Evolutionary conservation across 208 protist genomes (phyloP), one percentile per base, ranked within the genome.

Genomic region (Trypanosoma rangeli): DNA sequence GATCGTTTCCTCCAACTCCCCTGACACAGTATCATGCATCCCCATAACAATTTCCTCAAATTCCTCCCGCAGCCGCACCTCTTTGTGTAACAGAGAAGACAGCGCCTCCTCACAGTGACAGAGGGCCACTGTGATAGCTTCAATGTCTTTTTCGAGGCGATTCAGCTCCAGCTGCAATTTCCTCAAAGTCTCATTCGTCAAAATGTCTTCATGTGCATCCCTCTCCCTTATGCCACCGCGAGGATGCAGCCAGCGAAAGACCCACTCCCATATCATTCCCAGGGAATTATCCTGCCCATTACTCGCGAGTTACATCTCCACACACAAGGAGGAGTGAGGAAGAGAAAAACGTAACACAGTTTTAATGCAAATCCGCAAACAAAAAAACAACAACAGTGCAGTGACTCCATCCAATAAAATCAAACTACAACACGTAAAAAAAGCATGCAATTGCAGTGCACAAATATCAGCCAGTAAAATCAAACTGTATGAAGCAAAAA

Each of bases 41-140:
- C 44, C 48, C 68, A 73, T 73, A 28, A 66, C 5, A 2, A 68
- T 31, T 33, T 9, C 52, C 42, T 74, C 69, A 24, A 74, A 31
- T 10, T 29, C 69, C 35, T 74, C 61, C n/a, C 62, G 46, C 18
- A 74, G 31, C 24, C 29, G 28, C 42, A 67, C 4, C 33, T 68
- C 69, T 29, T 68, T 74, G 48, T 50, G 22, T 2, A 55, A 46
- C 15, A 74, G n/a, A 0, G 42, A 28, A 49, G 22, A 33, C 7
- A 74, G 29, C 18, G 62, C 31, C 18, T 68, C 54, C 28, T 64
- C 62, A 46, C 52, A 74, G 26, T 49, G 58, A 26, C n/a, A n/a
- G 24, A 74, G 42, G 20, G 33, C 61, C 24, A 1, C 44, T 8
- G 10, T 64, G 46, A 68, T 55, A 26, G 26, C 44, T 9, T 49